Percentiles rank a stretch among this genome's conserved stretches.
Evolutionary conservation across 2,329 filamentous ascomycete species (phyloP).

Genomic region (Ceratocystis variospora): DNA sequence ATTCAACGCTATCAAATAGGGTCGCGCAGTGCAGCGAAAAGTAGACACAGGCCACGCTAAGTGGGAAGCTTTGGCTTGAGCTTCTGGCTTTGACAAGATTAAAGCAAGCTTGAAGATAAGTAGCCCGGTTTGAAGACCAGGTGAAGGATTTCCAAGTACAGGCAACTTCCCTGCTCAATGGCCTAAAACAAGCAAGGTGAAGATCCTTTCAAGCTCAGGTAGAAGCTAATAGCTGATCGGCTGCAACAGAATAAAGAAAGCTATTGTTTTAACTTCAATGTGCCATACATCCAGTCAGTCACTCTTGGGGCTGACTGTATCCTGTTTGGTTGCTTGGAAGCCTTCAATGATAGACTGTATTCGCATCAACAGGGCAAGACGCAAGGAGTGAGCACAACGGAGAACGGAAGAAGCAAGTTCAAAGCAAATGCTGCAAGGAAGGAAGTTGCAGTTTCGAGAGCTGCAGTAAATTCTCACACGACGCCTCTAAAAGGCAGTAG

Average conservation of each 20-base stretch:
- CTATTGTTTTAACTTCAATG: not conserved
- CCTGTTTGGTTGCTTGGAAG: not conserved
- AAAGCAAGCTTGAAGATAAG: not conserved
- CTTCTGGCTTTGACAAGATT: not conserved
- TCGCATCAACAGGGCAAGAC: not conserved
- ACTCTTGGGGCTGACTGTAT: not conserved
- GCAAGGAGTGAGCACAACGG: not conserved
- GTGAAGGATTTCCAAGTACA: slow-evolving; percentile 1
- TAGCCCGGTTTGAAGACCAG: not conserved
- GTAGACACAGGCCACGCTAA: not conserved
- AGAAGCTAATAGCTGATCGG: not conserved
- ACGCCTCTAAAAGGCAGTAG: not conserved
- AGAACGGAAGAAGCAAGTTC: not conserved
- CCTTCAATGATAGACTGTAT: not conserved
- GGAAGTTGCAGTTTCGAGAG: not conserved
- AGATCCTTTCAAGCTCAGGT: slow-evolving; percentile 2
- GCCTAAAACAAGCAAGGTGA: not conserved
- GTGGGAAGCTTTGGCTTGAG: slow-evolving; percentile 5
- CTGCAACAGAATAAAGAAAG: not conserved
- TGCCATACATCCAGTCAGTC: not conserved
- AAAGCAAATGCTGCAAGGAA: not conserved
- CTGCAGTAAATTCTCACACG: not conserved
- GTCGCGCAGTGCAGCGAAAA: not conserved
- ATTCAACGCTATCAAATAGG: no score
- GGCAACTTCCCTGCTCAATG: slow-evolving; percentile 1